phyloP scores from a whole-genome alignment of 2,329 filamentous ascomycete genomes.

The Chaetothyriales sp. region DNA sequence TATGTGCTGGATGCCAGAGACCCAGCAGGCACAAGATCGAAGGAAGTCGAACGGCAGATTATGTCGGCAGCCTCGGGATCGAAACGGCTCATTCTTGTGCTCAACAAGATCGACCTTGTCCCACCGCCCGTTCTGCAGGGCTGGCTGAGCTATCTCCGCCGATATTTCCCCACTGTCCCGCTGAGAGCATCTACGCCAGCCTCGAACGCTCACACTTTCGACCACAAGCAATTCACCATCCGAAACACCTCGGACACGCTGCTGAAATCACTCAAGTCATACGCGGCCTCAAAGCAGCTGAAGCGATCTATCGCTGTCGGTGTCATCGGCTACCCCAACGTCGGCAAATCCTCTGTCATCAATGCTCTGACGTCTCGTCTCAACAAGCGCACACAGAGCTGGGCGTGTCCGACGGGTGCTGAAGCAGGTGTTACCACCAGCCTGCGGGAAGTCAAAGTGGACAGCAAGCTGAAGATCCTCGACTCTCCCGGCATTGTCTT shows the following conservation, averaged over 20 bases:
- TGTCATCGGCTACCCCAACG: constrained; percentile 90
- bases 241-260: constrained; percentile 74
- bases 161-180: constrained; percentile 83
- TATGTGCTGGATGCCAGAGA: constrained; percentile 85
- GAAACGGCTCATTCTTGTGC: constrained; percentile 77
- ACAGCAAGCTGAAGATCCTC: constrained; percentile 84
- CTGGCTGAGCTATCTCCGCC: constrained; percentile 72
- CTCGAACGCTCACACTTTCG: constrained; percentile 77
- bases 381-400: constrained; percentile 43
- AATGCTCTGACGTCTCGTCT: constrained; percentile 75
- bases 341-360: constrained; percentile 97
- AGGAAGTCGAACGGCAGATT: constrained; percentile 78
- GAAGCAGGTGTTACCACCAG: constrained; percentile 87
- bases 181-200: constrained; percentile 72
- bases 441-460: constrained; percentile 80
- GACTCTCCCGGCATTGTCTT: constrained; percentile 94
- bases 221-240: constrained; percentile 78
- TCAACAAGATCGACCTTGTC: constrained; percentile 93
- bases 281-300: constrained; percentile 66
- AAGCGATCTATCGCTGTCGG: constrained; percentile 85
- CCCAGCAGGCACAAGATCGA: constrained; percentile 78
- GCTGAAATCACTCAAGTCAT: constrained; percentile 81
- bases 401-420: constrained; percentile 73
- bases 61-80: constrained; percentile 74
- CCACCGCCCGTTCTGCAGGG: constrained; percentile 67